phyloP scores from a whole-genome alignment of 2,329 filamentous ascomycete species.

The Bipolaris sorokiniana region DNA sequence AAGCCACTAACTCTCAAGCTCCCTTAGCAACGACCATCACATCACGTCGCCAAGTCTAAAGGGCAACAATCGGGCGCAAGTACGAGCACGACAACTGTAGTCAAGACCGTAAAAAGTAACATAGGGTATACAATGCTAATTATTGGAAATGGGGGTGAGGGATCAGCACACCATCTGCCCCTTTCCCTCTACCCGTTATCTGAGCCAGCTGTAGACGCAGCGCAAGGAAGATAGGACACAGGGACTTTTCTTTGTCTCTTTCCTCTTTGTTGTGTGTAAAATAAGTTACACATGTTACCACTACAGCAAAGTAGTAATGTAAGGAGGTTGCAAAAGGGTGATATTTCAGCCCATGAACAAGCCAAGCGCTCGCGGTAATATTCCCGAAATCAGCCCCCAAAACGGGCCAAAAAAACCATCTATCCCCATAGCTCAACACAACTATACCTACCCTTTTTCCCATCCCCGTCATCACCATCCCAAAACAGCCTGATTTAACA shows the following conservation, averaged over 20 bases:
- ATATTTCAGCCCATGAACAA: neutral
- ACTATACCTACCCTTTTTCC: neutral
- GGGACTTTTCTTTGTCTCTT: neutral
- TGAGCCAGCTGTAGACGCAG: neutral
- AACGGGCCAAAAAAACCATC: neutral
- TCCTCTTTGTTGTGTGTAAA: neutral
- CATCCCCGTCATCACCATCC: neutral
- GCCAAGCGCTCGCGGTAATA: neutral
- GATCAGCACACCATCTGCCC: neutral
- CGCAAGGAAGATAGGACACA: neutral
- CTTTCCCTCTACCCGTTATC: neutral
- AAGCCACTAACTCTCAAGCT: neutral
- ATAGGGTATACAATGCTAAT: neutral
- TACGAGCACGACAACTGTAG: neutral
- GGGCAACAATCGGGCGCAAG: neutral
- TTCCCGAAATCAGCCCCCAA: neutral
- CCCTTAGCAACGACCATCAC: neutral
- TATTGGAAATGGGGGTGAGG: neutral
- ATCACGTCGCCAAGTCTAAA: neutral
- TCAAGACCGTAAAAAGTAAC: neutral
- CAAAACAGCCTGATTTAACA: neutral
- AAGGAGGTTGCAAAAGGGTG: neutral
- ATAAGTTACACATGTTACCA: neutral
- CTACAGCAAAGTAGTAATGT: neutral
- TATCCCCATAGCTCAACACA: neutral